phyloP scores from a whole-genome alignment of 352 stramenopile species.

The Globisporangium carolinianum region DNA sequence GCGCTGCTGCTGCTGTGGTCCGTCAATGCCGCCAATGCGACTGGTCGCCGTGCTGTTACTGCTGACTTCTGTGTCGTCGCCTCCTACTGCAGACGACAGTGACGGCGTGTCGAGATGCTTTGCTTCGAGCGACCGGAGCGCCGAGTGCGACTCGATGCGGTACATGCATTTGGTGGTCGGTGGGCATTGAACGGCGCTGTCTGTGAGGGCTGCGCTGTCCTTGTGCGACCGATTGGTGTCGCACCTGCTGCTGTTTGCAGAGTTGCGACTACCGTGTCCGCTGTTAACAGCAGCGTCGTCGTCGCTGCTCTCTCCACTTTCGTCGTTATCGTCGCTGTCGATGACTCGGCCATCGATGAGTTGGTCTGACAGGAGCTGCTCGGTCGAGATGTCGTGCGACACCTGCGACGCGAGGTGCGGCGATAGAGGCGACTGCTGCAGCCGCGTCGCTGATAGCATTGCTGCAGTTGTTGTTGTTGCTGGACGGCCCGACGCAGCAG shows the following conservation, averaged over 20 bases:
- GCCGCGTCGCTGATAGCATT: conserved; percentile 1
- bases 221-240: conserved; percentile 21
- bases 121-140: conserved; percentile 40
- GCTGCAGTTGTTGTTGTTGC: neutral
- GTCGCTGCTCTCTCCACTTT: neutral
- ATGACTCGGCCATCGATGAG: conserved; percentile 57
- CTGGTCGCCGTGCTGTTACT: neutral
- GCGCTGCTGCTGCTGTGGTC: neutral
- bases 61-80: neutral
- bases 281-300: neutral
- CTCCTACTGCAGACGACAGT: neutral
- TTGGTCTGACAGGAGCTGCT: conserved; percentile 56
- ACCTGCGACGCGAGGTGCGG: conserved; percentile 15
- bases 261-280: neutral
- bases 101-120: conserved; percentile 24
- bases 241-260: neutral
- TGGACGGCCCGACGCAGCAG: neutral
- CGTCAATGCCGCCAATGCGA: neutral
- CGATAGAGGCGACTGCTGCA: conserved; percentile 1
- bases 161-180: conserved; percentile 27
- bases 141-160: conserved; percentile 60
- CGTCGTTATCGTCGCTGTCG: conserved; percentile 41
- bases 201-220: neutral
- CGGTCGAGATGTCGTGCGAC: conserved; percentile 62
- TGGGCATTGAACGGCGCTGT: neutral